Conservation (phyloP, 2,329 filamentous ascomycete genomes). For the Xylaria arbuscula region DNA sequence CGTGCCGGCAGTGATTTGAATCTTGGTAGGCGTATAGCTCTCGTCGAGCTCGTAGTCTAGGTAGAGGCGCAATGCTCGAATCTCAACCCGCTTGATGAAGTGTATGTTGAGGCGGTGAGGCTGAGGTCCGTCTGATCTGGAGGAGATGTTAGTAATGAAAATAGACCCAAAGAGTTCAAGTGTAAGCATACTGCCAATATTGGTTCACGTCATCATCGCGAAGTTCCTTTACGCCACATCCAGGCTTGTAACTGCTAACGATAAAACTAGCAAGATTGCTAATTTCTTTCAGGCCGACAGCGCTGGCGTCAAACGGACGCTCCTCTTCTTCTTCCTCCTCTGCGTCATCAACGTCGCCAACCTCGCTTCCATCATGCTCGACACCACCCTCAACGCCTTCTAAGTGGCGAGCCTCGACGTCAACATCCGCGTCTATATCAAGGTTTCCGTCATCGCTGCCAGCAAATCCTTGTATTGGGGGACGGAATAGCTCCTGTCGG, state of each 20-base stretch:
- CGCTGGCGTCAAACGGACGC: conserved; percentile 62
- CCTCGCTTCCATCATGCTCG: conserved; percentile 47
- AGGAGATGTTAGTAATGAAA: conserved; percentile 5
- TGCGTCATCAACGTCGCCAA: conserved; percentile 53
- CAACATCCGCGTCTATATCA: conserved; percentile 47
- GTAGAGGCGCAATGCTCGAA: conserved; percentile 81
- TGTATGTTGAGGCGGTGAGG: conserved; percentile 86
- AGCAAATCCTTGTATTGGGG: conserved; percentile 22
- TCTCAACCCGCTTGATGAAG: conserved; percentile 84
- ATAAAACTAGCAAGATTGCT: conserved; percentile 86
- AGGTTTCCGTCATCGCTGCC: conserved; percentile 41
- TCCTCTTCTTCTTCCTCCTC: conserved; percentile 55
- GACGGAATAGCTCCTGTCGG: conserved; percentile 3
- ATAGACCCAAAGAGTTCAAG: not conserved
- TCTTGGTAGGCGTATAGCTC: conserved; percentile 94
- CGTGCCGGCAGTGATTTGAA: conserved; percentile 88
- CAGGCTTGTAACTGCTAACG: conserved; percentile 83
- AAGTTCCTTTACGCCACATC: conserved; percentile 80
- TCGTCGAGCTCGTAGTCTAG: conserved; percentile 95
- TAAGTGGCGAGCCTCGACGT: conserved; percentile 43
- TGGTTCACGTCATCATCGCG: conserved; percentile 76
- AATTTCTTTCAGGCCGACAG: conserved; percentile 79
- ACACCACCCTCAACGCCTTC: conserved; percentile 49
- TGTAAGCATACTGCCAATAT: conserved; percentile 80
- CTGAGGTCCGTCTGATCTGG: conserved; percentile 82